A percentile compares a stretch with the other conserved stretches of the same genome.
Evolutionary conservation across 768 basidiomycete species (phyloP).

Genomic region (Macrolepiota dolichaula): DNA sequence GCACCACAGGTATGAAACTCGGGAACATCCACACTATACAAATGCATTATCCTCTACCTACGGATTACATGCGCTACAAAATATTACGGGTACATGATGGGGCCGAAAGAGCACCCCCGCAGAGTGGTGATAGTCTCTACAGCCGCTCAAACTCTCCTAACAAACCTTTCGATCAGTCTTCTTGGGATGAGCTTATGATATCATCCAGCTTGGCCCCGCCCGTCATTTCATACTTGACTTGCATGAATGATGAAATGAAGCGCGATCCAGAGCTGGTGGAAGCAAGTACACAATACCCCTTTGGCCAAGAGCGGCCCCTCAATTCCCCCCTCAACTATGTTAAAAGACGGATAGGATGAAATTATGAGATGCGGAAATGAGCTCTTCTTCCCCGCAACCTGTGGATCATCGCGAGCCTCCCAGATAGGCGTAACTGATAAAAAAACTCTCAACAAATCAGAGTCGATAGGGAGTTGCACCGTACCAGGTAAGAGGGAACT

Average conservation of each 20-base stretch:
- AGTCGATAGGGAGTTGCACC: too few relatives aligned
- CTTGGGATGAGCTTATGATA: background rate
- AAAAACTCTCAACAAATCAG: too few relatives aligned
- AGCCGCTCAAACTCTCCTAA: background rate
- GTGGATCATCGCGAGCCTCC: background rate
- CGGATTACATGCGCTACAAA: slow-evolving; percentile 66
- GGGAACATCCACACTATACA: slow-evolving; percentile 76
- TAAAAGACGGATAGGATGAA: background rate
- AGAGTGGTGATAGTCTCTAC: too few relatives aligned
- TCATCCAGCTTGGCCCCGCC: background rate
- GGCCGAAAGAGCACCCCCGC: too few relatives aligned
- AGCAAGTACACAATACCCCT: background rate
- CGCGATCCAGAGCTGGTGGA: background rate
- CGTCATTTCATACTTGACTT: background rate
- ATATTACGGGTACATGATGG: slow-evolving; percentile 33
- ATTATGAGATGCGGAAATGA: background rate
- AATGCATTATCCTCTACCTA: slow-evolving; percentile 67
- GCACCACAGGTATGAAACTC: slow-evolving; percentile 48
- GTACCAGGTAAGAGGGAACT: too few relatives aligned
- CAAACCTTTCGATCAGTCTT: background rate
- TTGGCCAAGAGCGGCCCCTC: background rate
- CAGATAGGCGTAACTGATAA: too few relatives aligned
- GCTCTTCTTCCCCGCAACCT: background rate
- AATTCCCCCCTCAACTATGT: background rate
- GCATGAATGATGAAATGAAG: background rate